phyloP scores from a whole-genome alignment of 148 eudicot genomes.

The Cornus suecica region DNA sequence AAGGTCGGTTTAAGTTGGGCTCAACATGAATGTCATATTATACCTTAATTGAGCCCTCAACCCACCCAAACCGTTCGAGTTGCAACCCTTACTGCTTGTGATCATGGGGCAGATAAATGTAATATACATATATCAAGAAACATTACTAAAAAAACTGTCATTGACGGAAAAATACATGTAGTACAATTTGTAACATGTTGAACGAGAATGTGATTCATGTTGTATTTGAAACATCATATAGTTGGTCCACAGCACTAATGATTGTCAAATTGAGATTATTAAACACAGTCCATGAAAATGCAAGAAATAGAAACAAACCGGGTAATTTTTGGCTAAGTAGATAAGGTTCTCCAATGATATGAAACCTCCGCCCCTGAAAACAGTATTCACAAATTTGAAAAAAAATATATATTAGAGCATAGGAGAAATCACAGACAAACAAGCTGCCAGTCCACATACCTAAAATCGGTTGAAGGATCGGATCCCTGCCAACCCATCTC shows the following conservation, averaged over 20 bases:
- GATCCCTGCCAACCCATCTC: constrained; percentile 99
- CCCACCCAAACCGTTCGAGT: no score
- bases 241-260: background rate
- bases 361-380: constrained; percentile 89
- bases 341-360: constrained; percentile 94
- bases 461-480: constrained; percentile 96
- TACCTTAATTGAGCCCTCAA: no score
- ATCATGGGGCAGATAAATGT: background rate
- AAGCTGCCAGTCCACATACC: constrained; percentile 37
- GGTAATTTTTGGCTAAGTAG: constrained; percentile 74
- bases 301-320: constrained; percentile 51
- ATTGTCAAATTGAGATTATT: background rate
- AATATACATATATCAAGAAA: no score
- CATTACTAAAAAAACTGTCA: background rate
- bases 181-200: background rate
- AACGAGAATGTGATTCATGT: background rate
- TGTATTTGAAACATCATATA: constrained; percentile 9
- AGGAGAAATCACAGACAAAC: background rate
- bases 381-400: constrained; percentile 16
- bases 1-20: no score
- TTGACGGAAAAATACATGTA: no score
- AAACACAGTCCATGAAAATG: background rate
- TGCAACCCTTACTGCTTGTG: no score
- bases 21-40: no score
- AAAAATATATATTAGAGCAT: constrained; percentile 8